Percentiles rank a stretch among this genome's conserved stretches.
Evolutionary conservation across 2,329 filamentous ascomycete genomes (phyloP).

Genomic region (Myriosclerotinia curreyana): DNA sequence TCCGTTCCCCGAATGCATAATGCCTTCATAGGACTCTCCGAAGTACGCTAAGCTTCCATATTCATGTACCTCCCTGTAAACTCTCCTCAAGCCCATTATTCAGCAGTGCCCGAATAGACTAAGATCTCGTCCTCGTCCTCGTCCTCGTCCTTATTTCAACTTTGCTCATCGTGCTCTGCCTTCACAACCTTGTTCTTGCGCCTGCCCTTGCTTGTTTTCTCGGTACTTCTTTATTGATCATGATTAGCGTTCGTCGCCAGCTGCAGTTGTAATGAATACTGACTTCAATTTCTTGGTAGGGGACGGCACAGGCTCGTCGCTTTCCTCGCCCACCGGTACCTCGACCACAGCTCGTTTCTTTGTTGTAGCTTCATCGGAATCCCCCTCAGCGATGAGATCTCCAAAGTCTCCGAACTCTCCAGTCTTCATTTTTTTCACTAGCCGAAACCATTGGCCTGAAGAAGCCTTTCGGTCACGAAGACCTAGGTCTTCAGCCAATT

Average conservation of each 20-base stretch:
- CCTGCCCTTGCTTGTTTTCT: background rate
- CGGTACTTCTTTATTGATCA: background rate
- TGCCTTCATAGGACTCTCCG: background rate
- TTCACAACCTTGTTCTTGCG: background rate
- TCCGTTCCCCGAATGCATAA: background rate
- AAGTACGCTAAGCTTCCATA: background rate
- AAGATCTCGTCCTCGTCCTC: background rate
- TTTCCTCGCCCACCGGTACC: background rate
- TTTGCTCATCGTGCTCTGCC: background rate
- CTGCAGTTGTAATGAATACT: background rate
- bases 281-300: background rate
- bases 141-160: background rate
- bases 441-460: background rate
- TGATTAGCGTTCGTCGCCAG: background rate
- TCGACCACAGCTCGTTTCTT: background rate
- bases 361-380: background rate
- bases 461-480: background rate
- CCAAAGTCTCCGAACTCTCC: slow-evolving; percentile 8
- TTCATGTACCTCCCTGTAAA: background rate
- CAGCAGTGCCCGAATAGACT: too few species aligned
- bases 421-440: background rate
- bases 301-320: background rate
- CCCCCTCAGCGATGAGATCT: background rate
- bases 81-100: background rate
- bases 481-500: background rate